These are phyloP conservation scores for Tylopilus intermedius DNA, from an alignment of 768 basidiomycete genomes.

Conservation along the genomic window DNA sequence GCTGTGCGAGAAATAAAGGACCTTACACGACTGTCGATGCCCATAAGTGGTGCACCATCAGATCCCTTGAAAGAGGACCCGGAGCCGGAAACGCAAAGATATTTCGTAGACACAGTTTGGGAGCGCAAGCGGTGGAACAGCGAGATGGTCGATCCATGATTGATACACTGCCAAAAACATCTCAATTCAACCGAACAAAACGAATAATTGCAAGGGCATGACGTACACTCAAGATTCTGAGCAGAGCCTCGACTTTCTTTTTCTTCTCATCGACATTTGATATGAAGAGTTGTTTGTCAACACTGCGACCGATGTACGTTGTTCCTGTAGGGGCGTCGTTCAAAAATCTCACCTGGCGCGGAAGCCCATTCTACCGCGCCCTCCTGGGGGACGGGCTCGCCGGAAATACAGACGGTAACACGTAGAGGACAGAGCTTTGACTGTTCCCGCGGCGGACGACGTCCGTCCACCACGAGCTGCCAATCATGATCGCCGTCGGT, in stretches of 20 bases:
- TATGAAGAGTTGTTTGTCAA: slow-evolving; percentile 93
- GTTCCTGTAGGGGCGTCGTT: slow-evolving; percentile 74
- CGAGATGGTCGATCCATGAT: slow-evolving; percentile 92
- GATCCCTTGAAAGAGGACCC: slow-evolving; percentile 90
- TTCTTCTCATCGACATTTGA: slow-evolving; percentile 93
- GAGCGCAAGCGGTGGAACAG: slow-evolving; percentile 94
- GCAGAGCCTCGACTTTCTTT: slow-evolving; percentile 93
- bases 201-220: slow-evolving; percentile 1
- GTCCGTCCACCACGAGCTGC: slow-evolving; percentile 92
- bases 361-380: slow-evolving; percentile 85
- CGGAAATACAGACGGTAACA: slow-evolving; percentile 88
- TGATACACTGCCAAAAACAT: slow-evolving; percentile 65
- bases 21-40: slow-evolving; percentile 65
- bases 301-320: slow-evolving; percentile 88
- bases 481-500: slow-evolving; percentile 90
- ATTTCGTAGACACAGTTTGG: slow-evolving; percentile 94
- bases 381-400: slow-evolving; percentile 82
- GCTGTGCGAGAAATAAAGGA: slow-evolving; percentile 87
- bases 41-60: slow-evolving; percentile 83
- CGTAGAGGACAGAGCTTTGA: slow-evolving; percentile 71
- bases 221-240: slow-evolving; percentile 88
- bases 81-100: slow-evolving; percentile 91
- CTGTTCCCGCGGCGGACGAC: slow-evolving; percentile 70
- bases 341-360: slow-evolving; percentile 78
- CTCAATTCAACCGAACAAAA: slow-evolving; percentile 13